phyloP scores from a whole-genome alignment of 805 yeast species.

The Lipomyces orientalis region DNA sequence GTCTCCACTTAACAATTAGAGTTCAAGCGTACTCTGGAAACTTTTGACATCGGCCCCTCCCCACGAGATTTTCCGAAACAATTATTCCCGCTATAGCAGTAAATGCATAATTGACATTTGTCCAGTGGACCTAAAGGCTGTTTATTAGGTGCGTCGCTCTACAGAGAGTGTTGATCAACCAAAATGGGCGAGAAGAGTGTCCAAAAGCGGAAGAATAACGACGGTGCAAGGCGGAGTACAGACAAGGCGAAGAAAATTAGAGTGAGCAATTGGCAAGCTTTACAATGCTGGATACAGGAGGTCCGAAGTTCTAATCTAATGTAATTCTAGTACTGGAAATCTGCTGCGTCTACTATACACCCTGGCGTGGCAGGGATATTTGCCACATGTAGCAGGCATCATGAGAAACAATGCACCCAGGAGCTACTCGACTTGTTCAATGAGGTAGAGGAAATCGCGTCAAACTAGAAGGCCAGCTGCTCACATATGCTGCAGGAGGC shows the following conservation, averaged over 20 bases:
- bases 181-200: not conserved
- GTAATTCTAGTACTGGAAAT: slow-evolving; percentile 28
- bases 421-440: slow-evolving; percentile 67
- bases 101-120: not conserved
- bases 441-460: slow-evolving; percentile 47
- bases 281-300: not conserved
- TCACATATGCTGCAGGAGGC: slow-evolving; percentile 24
- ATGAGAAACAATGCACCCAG: slow-evolving; percentile 76
- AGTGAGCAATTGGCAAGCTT: not conserved
- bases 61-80: not conserved
- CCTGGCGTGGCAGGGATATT: slow-evolving; percentile 79
- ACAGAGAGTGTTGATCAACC: not conserved
- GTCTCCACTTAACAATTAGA: not conserved
- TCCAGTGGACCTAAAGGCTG: not conserved
- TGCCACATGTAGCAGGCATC: slow-evolving; percentile 84
- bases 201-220: not conserved
- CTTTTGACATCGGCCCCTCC: too few relatives aligned
- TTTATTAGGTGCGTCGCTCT: not conserved
- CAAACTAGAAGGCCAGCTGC: not conserved
- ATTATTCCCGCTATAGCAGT: not conserved
- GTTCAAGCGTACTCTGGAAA: not conserved
- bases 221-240: not conserved
- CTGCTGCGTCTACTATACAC: slow-evolving; percentile 29
- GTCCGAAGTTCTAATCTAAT: not conserved
- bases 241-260: not conserved